These are phyloP conservation scores for Pinus tabuliformis DNA, from an alignment of 75 land plant genomes.

Conservation along the genomic window DNA sequence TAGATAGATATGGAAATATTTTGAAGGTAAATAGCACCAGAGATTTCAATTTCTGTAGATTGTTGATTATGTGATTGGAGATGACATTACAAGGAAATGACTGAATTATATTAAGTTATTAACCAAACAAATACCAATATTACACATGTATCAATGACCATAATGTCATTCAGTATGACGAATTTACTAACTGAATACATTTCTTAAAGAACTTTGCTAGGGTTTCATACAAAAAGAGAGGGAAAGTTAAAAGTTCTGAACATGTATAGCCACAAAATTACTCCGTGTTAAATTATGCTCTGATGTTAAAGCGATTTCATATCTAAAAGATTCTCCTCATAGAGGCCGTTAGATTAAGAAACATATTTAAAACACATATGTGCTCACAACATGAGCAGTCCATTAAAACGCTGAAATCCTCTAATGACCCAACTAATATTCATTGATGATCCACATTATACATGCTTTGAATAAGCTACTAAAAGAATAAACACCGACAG, in stretches of 20 bases:
- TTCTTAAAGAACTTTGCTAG: background rate
- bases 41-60: background rate
- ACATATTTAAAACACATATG: background rate
- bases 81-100: background rate
- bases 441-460: background rate
- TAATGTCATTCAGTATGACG: background rate
- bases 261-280: background rate
- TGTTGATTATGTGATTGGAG: background rate
- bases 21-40: background rate
- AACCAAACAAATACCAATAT: background rate
- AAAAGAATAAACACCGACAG: background rate
- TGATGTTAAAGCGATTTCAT: background rate
- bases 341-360: background rate
- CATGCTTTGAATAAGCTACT: background rate
- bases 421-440: background rate
- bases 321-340: background rate
- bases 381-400: background rate
- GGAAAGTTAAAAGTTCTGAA: background rate
- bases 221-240: background rate
- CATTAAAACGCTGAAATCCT: background rate
- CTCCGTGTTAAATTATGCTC: background rate
- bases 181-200: background rate
- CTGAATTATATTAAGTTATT: background rate
- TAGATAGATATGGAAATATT: background rate
- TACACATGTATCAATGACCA: background rate